Evolutionary conservation across 257 asterid genomes (phyloP), one percentile per base, ranked within the genome.

Genomic region (Lycium barbarum): DNA sequence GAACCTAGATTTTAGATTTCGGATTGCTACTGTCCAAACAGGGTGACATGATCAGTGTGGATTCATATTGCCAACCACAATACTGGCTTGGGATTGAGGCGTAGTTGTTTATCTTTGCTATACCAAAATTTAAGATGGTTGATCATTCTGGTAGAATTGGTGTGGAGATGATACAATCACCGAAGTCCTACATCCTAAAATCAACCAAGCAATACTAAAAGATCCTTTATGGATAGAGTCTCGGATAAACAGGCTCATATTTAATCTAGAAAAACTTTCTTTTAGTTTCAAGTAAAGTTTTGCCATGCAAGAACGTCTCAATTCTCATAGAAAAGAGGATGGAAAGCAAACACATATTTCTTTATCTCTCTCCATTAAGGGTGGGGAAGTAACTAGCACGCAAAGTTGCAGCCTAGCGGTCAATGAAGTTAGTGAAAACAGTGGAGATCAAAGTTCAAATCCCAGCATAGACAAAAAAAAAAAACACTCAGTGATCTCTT

Each of bases 181-280:
- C 59, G 9, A 73, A 73, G 40, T 73, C 58, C 80, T n/a, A 45
- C 80, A 73, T 45, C 57, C 80, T 73, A 73, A 71, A 72, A 73
- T 73, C 38, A 49, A 74, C 45, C 62, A 74, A 74, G 81, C 33
- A 26, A 22, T 49, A 3, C 81, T 74, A 26, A 47, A 49, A 74
- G 22, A 51, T 47, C 53, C 62, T 22, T 22, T 49, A 13, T 49
- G 49, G 11, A 51, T 22, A 13, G 81, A 12, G 18, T 74, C 62
- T 22, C 8, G 6, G 7, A 49, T 2, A 22, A 74, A 13, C 22
- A 49, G 33, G 49, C 57, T 12, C 81, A 22, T 12, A 47, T 49
- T 74, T 74, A 49, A 74, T 22, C 6, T 6, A 74, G 20, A 74
- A 72, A 74, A n/a, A 49, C 1, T 11, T 22, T 74, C 81, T 22